phyloP scores from a whole-genome alignment of 2,329 filamentous ascomycete genomes.

The Microdochium nivale region DNA sequence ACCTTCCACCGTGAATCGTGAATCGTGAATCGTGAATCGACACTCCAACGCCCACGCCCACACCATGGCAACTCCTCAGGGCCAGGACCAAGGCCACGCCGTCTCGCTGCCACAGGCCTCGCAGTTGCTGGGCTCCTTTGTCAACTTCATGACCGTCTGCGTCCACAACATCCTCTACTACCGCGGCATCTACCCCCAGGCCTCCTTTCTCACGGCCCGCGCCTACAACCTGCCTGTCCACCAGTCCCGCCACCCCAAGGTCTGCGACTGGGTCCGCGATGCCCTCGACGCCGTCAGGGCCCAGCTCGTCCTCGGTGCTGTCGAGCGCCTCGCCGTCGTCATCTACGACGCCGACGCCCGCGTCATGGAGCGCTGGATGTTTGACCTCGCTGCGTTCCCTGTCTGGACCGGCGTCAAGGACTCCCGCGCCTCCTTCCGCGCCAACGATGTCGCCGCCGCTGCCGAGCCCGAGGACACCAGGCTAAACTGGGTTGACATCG shows the following conservation, averaged over 20 bases:
- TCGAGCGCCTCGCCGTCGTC: constrained; percentile 37
- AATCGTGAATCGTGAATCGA: too few relatives aligned
- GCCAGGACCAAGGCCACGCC: constrained; percentile 2
- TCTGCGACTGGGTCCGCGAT: constrained; percentile 79
- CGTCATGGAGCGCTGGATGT: constrained; percentile 54
- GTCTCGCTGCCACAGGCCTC: constrained; percentile 34
- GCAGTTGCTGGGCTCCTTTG: constrained; percentile 60
- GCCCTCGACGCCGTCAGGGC: constrained; percentile 63
- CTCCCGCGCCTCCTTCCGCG: constrained; percentile 2
- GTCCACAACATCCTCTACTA: constrained; percentile 83
- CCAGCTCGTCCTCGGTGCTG: constrained; percentile 54
- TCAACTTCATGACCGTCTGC: constrained; percentile 71
- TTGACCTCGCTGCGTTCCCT: constrained; percentile 47
- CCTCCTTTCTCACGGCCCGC: constrained; percentile 69
- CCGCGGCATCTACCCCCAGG: constrained; percentile 66
- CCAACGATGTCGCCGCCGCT: constrained; percentile 4
- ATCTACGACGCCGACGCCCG: constrained; percentile 29
- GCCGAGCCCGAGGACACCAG: constrained; percentile 5
- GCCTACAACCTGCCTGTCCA: constrained; percentile 80
- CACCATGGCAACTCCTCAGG: neutral
- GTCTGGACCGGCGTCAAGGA: constrained; percentile 20
- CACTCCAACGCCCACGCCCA: neutral
- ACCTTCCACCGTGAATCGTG: too few relatives aligned
- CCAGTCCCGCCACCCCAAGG: constrained; percentile 76
- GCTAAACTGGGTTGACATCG: constrained; percentile 51